phyloP scores from a whole-genome alignment of 345 rosid genomes.

The Trapa bicornis region DNA sequence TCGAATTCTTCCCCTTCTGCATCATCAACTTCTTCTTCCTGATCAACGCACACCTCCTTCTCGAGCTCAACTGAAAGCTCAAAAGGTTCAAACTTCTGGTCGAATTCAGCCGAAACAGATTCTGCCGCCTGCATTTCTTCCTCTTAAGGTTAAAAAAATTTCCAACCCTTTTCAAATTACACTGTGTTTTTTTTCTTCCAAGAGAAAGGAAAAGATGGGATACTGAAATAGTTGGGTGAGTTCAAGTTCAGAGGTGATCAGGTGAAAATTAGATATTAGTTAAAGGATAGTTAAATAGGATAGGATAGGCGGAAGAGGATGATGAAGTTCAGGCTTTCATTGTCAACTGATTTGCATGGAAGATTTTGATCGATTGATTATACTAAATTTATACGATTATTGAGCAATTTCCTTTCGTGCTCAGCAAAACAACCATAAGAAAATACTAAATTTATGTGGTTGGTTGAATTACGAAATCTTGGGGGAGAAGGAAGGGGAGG shows the following conservation, averaged over 20 bases:
- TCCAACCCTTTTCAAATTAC: neutral
- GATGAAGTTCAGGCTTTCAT: neutral
- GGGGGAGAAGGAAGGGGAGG: neutral
- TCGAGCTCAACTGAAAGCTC: slow-evolving; percentile 4
- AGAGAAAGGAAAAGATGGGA: too few species aligned
- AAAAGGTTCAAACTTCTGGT: neutral
- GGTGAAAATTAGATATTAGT: neutral
- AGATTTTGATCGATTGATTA: neutral
- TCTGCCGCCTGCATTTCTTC: neutral
- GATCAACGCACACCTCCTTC: neutral
- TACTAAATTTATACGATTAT: neutral
- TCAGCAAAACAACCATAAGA: neutral
- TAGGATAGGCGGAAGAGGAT: neutral
- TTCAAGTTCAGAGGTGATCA: neutral
- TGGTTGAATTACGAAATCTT: neutral
- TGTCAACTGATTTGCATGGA: neutral
- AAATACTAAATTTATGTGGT: neutral
- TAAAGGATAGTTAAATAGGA: neutral
- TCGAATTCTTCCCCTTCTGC: slow-evolving; percentile 24
- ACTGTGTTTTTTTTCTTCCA: neutral
- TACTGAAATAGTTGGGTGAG: neutral
- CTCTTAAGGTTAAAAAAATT: neutral
- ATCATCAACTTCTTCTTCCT: slow-evolving; percentile 8
- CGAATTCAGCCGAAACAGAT: neutral
- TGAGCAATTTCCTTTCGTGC: neutral